Conservation (phyloP, 257 asterid genomes). For the Solanum virginianum region DNA sequence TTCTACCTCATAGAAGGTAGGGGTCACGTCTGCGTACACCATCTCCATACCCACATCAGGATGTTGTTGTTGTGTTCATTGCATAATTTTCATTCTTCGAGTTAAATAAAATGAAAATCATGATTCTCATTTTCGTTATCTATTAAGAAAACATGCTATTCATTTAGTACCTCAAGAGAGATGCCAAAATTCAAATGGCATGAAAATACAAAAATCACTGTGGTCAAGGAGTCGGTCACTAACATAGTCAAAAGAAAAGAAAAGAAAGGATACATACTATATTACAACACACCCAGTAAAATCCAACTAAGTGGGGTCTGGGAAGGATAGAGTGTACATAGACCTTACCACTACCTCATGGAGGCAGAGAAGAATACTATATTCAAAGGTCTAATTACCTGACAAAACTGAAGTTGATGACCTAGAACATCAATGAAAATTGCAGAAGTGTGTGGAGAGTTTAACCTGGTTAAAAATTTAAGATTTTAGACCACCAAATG, state of each 20-base stretch:
- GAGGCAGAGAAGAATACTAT: not conserved
- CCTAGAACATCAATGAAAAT: slow-evolving; percentile 73
- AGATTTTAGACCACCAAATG: not conserved
- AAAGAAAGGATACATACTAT: not conserved
- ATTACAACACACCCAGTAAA: not conserved
- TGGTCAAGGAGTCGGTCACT: not conserved
- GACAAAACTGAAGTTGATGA: slow-evolving; percentile 82
- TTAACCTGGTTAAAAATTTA: slow-evolving; percentile 38
- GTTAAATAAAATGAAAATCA: not conserved
- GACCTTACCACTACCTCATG: too few relatives aligned
- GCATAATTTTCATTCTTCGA: not conserved
- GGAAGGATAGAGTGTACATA: too few relatives aligned
- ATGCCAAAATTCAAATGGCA: not conserved
- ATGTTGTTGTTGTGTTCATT: not conserved
- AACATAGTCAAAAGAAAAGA: not conserved
- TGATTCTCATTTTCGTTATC: not conserved
- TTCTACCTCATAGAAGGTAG: too few relatives aligned
- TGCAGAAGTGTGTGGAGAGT: slow-evolving; percentile 80
- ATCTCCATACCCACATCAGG: too few relatives aligned
- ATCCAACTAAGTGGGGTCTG: too few relatives aligned
- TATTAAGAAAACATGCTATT: not conserved
- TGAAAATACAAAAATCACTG: not conserved
- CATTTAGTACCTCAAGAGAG: not conserved
- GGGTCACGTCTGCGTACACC: too few relatives aligned
- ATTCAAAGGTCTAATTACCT: slow-evolving; percentile 36